A percentile compares a stretch with the other conserved stretches of the same genome.
phyloP scores from a whole-genome alignment of 1,139 yeast genomes.

The Citeromyces hawaiiensis region DNA sequence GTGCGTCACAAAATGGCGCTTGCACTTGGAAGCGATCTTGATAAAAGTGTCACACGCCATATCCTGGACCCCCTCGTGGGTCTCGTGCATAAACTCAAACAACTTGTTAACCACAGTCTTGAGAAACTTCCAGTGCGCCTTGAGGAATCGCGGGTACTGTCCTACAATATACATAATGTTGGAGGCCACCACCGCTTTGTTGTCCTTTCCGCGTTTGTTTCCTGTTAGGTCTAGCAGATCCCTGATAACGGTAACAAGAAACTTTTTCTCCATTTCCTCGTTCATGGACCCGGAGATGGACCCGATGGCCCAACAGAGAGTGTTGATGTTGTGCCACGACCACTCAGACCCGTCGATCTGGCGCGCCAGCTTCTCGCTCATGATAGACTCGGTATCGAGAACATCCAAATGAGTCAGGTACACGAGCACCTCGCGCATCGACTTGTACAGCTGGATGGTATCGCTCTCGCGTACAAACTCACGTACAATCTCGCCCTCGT shows the following conservation, averaged over 20 bases:
- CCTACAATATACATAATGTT: constrained; percentile 99
- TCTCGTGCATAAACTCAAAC: constrained; percentile 98
- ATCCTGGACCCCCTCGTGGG: constrained; percentile 98
- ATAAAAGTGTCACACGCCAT: constrained; percentile 99
- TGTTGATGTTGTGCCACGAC: constrained; percentile 98
- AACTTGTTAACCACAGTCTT: constrained; percentile 91
- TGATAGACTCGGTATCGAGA: constrained; percentile 83
- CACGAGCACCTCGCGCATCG: constrained; percentile 91
- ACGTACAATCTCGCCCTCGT: constrained; percentile 97
- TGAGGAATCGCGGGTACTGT: constrained; percentile 92
- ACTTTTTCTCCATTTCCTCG: constrained; percentile 93
- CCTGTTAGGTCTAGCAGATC: constrained; percentile 86
- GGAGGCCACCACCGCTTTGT: constrained; percentile 97
- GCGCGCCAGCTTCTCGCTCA: constrained; percentile 81
- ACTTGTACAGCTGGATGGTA: constrained; percentile 87
- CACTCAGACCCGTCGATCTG: constrained; percentile 96
- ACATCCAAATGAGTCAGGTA: constrained; percentile 93
- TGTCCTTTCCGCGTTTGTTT: constrained; percentile 93
- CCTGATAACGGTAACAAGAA: constrained; percentile 83
- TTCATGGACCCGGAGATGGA: constrained; percentile 98
- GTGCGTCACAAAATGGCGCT: constrained; percentile 82
- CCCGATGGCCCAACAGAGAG: constrained; percentile 99
- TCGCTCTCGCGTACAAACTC: constrained; percentile 96
- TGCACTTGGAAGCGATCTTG: constrained; percentile 89
- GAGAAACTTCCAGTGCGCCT: constrained; percentile 96